Evolutionary conservation across 2,329 filamentous ascomycete species (phyloP), one percentile per base, ranked within the genome.

Genomic region (Diplocarpon mali): DNA sequence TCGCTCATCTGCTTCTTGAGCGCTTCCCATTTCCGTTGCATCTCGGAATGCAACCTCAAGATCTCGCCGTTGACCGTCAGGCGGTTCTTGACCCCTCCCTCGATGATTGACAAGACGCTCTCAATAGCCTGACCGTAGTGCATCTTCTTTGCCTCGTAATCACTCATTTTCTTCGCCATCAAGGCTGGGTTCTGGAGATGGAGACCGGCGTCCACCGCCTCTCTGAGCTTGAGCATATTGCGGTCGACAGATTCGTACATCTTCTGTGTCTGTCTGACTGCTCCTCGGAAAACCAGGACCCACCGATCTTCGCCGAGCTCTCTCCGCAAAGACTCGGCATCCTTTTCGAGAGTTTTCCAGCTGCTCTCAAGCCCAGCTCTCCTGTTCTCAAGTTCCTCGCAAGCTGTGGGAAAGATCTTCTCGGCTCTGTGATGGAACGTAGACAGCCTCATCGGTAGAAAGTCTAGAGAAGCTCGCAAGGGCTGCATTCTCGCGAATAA

Each of bases 21-120:
- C 3, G 76, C 74, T 52, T 82, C 76, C 77, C 89, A 93, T 56
- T 83, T 81, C n/a, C 78, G 72, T 58, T 87, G 81, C 68, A 95
- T 83, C 57, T 96, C 89, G 6, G 79, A 76, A 57, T 95, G 83
- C 28, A 96, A 70, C 36, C 88, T 78, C 24, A 96, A 65, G 50
- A 96, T 92, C 65, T 96, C 92, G 36, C 92, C 92, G 60, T 98
- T 96, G 44, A 96, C 87, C 0, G 92, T 96, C 40, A 95, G 70
- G n/a, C 92, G 79, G 59, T 96, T 88, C 60, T 85, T 85, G 58
- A 96, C 83, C n/a, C 92, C 92, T 60, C 87, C 90, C 56, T 95
- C 87, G 40, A 96, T 95, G 60, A 96, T 93, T 32, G 83, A 80
- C 14, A 96, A 67, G 7, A 98, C 87, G 35, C 89, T 78, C 61